phyloP scores from a whole-genome alignment of 2,329 filamentous ascomycete species.

The Aaosphaeria arxii region DNA sequence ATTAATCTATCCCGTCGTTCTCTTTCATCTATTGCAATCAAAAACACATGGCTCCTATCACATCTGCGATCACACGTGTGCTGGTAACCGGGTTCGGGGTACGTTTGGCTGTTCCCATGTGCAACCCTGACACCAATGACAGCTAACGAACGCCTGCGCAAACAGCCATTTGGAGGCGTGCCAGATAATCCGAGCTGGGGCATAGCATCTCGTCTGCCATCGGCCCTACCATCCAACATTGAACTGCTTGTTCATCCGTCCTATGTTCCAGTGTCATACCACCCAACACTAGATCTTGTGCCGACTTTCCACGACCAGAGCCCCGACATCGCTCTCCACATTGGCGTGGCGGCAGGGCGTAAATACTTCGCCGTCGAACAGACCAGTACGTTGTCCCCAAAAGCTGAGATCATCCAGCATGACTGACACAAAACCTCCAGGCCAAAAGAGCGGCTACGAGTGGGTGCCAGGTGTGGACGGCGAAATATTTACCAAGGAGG shows the following conservation, averaged over 20 bases:
- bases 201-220: conserved; percentile 68
- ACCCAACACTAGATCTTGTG: conserved; percentile 59
- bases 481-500: conserved; percentile 16
- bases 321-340: conserved; percentile 66
- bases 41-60: conserved; percentile 10
- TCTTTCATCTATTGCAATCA: not conserved
- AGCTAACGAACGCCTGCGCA: not conserved
- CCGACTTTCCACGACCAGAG: conserved; percentile 58
- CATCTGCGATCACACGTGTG: conserved; percentile 30
- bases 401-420: too few species aligned
- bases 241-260: conserved; percentile 63
- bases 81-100: conserved; percentile 46
- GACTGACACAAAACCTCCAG: not conserved
- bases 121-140: not conserved
- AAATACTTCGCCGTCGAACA: conserved; percentile 69
- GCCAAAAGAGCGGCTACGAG: conserved; percentile 63
- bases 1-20: not conserved
- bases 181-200: conserved; percentile 78
- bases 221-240: conserved; percentile 30
- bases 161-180: conserved; percentile 69
- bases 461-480: conserved; percentile 65
- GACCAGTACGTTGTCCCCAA: conserved; percentile 44
- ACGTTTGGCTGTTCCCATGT: conserved; percentile 8
- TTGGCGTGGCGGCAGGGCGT: conserved; percentile 70
- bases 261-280: conserved; percentile 69